Conservation (phyloP, 495 filamentous ascomycete species). For the Recurvomyces mirabilis region DNA sequence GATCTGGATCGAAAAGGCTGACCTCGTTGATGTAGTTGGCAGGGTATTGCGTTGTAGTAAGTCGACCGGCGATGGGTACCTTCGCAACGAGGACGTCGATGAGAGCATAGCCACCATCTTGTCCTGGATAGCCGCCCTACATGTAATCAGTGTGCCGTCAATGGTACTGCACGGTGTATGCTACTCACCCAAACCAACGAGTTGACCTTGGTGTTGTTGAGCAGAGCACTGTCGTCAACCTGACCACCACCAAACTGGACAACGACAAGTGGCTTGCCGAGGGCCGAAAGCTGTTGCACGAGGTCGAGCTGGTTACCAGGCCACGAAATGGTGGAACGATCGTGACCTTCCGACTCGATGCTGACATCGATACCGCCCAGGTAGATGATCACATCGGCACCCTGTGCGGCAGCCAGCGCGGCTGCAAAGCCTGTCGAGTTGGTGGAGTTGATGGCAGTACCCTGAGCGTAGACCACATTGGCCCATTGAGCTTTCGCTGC, state of each 20-base stretch:
- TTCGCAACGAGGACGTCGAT: slow-evolving; percentile 45
- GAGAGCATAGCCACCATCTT: slow-evolving; percentile 46
- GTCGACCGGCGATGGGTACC: slow-evolving; percentile 43
- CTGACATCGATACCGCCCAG: slow-evolving; percentile 44
- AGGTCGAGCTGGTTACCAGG: slow-evolving; percentile 46
- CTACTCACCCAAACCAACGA: slow-evolving; percentile 48
- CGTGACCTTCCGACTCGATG: slow-evolving; percentile 40
- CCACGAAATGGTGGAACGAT: slow-evolving; percentile 45
- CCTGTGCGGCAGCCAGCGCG: slow-evolving; percentile 37
- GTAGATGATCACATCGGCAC: slow-evolving; percentile 42
- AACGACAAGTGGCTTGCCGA: slow-evolving; percentile 46
- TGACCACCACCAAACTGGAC: slow-evolving; percentile 41
- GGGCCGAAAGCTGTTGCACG: slow-evolving; percentile 37
- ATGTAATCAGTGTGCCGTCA: not conserved
- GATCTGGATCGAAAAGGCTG: slow-evolving; percentile 44
- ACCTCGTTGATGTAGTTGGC: slow-evolving; percentile 42
- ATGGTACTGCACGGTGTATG: slow-evolving; percentile 36
- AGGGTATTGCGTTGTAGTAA: slow-evolving; percentile 49
- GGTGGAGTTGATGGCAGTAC: slow-evolving; percentile 33
- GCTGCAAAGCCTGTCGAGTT: slow-evolving; percentile 32
- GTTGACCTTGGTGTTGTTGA: slow-evolving; percentile 34
- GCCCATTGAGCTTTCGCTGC: slow-evolving; percentile 33
- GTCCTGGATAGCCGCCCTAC: slow-evolving; percentile 46
- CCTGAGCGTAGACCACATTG: slow-evolving; percentile 36
- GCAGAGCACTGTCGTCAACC: slow-evolving; percentile 15